These are phyloP conservation scores for Trichosporon inkin DNA, from an alignment of 1,284 basidiomycete genomes.

Conservation along the genomic window DNA sequence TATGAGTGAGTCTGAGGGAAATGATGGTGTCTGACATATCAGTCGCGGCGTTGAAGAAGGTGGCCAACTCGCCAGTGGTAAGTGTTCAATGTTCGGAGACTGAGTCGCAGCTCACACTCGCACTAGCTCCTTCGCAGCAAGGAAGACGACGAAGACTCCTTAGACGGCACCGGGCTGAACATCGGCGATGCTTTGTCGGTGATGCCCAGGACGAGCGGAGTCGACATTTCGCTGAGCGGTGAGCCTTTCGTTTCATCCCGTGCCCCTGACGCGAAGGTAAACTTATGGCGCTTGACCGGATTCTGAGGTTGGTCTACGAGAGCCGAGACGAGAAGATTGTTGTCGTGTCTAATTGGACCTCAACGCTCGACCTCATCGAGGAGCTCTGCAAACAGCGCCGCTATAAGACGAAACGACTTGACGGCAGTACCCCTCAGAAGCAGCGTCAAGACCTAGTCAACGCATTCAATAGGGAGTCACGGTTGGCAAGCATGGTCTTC, in stretches of 20 bases:
- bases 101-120: slow-evolving; percentile 9
- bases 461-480: slow-evolving; percentile 40
- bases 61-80: slow-evolving; percentile 83
- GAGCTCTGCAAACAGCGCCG: slow-evolving; percentile 69
- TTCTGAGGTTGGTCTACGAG: slow-evolving; percentile 63
- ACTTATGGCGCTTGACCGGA: slow-evolving; percentile 66
- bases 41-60: slow-evolving; percentile 64
- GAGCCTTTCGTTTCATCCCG: neutral
- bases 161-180: neutral
- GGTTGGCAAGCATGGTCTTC: slow-evolving; percentile 62
- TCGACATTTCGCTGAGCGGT: slow-evolving; percentile 20
- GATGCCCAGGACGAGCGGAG: neutral
- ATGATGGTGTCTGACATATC: neutral
- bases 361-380: slow-evolving; percentile 88
- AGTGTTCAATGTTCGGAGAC: neutral
- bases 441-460: slow-evolving; percentile 63
- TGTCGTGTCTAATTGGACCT: slow-evolving; percentile 82
- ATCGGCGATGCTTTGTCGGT: neutral
- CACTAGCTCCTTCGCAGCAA: slow-evolving; percentile 63
- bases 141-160: slow-evolving; percentile 51
- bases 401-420: slow-evolving; percentile 79
- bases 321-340: slow-evolving; percentile 88
- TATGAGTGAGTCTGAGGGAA: slow-evolving; percentile 58
- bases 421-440: slow-evolving; percentile 75
- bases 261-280: slow-evolving; percentile 58